Base-by-base conservation (phyloP, 495 filamentous ascomycete species). In the Copromyces sp. region DNA sequence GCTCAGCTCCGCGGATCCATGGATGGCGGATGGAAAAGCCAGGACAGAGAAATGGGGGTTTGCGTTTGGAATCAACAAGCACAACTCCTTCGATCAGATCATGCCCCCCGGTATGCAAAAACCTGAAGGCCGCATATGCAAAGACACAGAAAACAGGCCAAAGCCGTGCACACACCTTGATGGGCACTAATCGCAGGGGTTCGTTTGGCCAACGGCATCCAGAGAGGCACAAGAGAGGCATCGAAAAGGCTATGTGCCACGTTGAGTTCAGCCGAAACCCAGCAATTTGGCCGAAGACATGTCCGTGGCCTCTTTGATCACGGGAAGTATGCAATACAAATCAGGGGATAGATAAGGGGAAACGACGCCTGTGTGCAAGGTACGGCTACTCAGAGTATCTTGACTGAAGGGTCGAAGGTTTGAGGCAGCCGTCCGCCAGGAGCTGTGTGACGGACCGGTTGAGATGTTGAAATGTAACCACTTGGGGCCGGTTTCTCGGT, bases 191-290 rank as follows among this genome's bases (percentile, higher is more conserved):
- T 45, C 40, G 35, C 37, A 72, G 40, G 61, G 61, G 68, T 61
- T 61, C 70, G 47, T 72, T 74, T 71, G 69, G 72, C 69, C 3
- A 65, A 74, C 72, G 69, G 74, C 75, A 74, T 68, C 73, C 72
- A 78, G 44, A 75, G 69, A 73, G 59, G 45, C 74, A 40, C 70
- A 71, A 53, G 71, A 70, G 68, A 45, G 59, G 35, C 68, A 39
- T 73, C 45, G 70, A 75, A 77, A 73, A 79, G 79, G 71, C 79
- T 81, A 81, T 78, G 76, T 78, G 74, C 76, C 76, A 77, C 76
- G 73, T 77, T 75, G 74, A 79, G 61, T 81, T 82, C 79, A 80
- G 80, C 78, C 80, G 78, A 78, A 81, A 80, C 45, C 73, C 72
- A 69, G 37, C 40, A 80, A 78, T 77, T 77, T 77, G 77, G 73